Evolutionary conservation across 129 eudicot genomes (phyloP).

Genomic region (Arctium minus): DNA sequence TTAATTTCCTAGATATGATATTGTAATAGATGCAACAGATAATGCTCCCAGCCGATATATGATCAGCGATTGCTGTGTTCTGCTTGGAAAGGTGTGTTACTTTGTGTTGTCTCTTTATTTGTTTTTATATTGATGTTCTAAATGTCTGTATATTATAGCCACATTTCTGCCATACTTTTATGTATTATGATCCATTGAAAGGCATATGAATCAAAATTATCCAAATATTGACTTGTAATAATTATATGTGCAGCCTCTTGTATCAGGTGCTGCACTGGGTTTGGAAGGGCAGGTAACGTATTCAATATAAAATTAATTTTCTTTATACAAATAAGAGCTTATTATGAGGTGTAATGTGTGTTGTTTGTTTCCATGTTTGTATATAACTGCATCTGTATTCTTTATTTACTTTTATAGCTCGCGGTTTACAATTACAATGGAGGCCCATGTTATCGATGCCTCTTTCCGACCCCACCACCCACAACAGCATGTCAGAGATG

Average conservation of each 20-base stretch:
- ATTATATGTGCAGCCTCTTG: slow-evolving; percentile 72
- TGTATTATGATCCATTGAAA: not conserved
- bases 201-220: not conserved
- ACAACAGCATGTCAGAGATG: slow-evolving; percentile 94
- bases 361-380: slow-evolving; percentile 4
- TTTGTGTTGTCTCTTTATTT: not conserved
- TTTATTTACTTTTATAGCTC: slow-evolving; percentile 44
- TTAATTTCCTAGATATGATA: slow-evolving; percentile 62
- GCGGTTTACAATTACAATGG: slow-evolving; percentile 94
- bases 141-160: not conserved
- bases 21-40: slow-evolving; percentile 94
- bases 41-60: slow-evolving; percentile 93
- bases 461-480: slow-evolving; percentile 95
- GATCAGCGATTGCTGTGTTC: slow-evolving; percentile 98
- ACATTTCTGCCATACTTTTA: not conserved
- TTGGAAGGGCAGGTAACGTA: slow-evolving; percentile 88
- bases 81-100: slow-evolving; percentile 79
- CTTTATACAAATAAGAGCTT: not conserved
- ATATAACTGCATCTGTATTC: slow-evolving; percentile 8
- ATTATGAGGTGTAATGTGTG: not conserved
- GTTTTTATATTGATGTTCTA: not conserved
- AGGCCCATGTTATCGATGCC: slow-evolving; percentile 97
- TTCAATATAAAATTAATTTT: not conserved
- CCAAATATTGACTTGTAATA: slow-evolving; percentile 6
- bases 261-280: slow-evolving; percentile 98